Percentiles rank a stretch among this genome's conserved stretches.
These are phyloP conservation scores for Pseudogymnoascus sp. DNA, from an alignment of 2,329 filamentous ascomycete genomes.

Conservation along the genomic window DNA sequence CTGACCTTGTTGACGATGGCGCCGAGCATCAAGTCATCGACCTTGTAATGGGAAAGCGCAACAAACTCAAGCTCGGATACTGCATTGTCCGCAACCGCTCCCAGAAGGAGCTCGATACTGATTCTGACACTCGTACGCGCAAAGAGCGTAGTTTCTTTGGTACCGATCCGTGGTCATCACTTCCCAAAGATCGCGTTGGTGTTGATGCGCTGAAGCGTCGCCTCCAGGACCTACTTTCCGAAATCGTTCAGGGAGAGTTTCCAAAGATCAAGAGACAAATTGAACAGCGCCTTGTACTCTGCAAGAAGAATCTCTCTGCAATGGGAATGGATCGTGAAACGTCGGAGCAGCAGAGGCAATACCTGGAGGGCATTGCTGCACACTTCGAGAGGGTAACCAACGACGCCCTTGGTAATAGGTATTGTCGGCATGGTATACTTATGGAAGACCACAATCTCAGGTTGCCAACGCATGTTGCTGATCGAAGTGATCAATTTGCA, in stretches of 20 bases:
- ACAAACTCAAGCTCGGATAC: constrained; percentile 14
- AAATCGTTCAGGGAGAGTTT: constrained; percentile 14
- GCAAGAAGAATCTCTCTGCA: constrained; percentile 12
- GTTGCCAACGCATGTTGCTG: background rate
- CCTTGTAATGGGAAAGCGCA: constrained; percentile 14
- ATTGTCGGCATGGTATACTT: background rate
- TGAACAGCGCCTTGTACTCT: constrained; percentile 10
- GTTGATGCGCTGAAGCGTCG: constrained; percentile 14
- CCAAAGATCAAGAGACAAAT: constrained; percentile 13
- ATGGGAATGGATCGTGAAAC: constrained; percentile 41
- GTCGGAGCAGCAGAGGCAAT: constrained; percentile 36
- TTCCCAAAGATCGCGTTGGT: constrained; percentile 15
- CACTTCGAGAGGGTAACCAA: constrained; percentile 1
- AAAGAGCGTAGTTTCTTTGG: constrained; percentile 9
- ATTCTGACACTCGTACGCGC: background rate
- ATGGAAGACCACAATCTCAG: background rate
- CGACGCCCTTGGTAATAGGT: background rate
- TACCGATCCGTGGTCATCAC: constrained; percentile 13
- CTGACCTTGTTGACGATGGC: constrained; percentile 40
- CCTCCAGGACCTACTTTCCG: constrained; percentile 12
- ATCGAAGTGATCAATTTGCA: background rate
- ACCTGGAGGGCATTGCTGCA: constrained; percentile 26
- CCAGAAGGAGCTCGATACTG: constrained; percentile 11
- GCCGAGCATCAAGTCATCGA: constrained; percentile 27
- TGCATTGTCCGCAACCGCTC: constrained; percentile 20